phyloP scores from a whole-genome alignment of 2,329 filamentous ascomycete species.

The Nemania serpens region DNA sequence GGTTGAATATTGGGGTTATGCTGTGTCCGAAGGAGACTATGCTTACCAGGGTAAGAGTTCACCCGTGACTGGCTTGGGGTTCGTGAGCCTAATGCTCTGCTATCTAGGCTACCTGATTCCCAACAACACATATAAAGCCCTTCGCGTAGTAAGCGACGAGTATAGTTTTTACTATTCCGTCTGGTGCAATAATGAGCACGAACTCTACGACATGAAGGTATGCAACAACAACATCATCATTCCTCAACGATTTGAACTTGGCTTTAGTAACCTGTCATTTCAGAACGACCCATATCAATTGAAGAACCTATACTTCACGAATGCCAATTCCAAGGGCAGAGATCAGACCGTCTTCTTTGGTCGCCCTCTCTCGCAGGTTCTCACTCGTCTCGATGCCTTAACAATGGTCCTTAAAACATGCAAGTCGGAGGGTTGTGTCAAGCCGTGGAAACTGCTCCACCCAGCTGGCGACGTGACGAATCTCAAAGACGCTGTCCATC shows the following conservation, averaged over 20 bases:
- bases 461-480: slow-evolving; percentile 16
- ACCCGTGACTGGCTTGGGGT: neutral
- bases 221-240: neutral
- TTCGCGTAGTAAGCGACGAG: slow-evolving; percentile 51
- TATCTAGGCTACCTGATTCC: slow-evolving; percentile 34
- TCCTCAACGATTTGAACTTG: neutral
- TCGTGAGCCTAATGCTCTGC: neutral
- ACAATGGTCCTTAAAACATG: slow-evolving; percentile 23
- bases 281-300: slow-evolving; percentile 18
- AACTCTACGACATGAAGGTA: slow-evolving; percentile 56
- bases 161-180: slow-evolving; percentile 54
- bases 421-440: slow-evolving; percentile 22
- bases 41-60: slow-evolving; percentile 11
- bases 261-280: neutral
- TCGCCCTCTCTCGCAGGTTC: slow-evolving; percentile 10
- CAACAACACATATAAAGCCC: slow-evolving; percentile 56
- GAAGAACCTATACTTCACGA: slow-evolving; percentile 5
- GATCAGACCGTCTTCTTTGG: slow-evolving; percentile 1
- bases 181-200: slow-evolving; percentile 63
- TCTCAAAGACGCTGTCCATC: slow-evolving; percentile 14
- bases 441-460: slow-evolving; percentile 23
- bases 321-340: neutral
- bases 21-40: slow-evolving; percentile 39
- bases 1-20: slow-evolving; percentile 52
- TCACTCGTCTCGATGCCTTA: slow-evolving; percentile 50